A percentile compares a stretch with the other conserved stretches of the same genome.
These are phyloP conservation scores for Salix purpurea DNA, from an alignment of 345 rosid genomes.

Conservation along the genomic window DNA sequence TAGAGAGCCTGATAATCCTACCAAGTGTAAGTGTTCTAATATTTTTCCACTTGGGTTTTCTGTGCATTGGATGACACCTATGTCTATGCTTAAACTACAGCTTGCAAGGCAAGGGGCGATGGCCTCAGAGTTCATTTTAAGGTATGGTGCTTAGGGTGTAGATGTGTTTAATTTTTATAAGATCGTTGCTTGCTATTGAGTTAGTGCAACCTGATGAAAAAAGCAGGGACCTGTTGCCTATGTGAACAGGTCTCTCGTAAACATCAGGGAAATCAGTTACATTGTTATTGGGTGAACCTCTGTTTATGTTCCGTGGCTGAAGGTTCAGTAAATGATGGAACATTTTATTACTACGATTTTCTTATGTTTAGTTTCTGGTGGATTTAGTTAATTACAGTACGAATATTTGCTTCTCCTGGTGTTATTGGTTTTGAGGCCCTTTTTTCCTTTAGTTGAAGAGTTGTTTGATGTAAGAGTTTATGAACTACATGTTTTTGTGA, in stretches of 20 bases:
- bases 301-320: conserved; percentile 35
- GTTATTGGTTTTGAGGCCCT: neutral
- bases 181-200: neutral
- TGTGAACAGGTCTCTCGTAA: conserved; percentile 46
- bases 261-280: conserved; percentile 49
- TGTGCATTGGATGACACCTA: neutral
- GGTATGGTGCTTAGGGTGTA: conserved; percentile 30
- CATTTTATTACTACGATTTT: conserved; percentile 1
- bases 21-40: conserved; percentile 59
- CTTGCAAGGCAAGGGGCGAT: conserved; percentile 95
- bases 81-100: conserved; percentile 31
- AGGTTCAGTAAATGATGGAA: conserved; percentile 62
- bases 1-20: conserved; percentile 80
- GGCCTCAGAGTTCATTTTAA: conserved; percentile 96
- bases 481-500: neutral
- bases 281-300: conserved; percentile 66
- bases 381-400: neutral
- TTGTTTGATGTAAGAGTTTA: neutral
- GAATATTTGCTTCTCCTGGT: neutral
- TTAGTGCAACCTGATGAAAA: conserved; percentile 45
- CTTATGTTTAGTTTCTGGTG: neutral
- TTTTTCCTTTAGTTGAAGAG: neutral
- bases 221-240: conserved; percentile 50
- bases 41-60: neutral
- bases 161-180: neutral